Evolutionary conservation across 331 rosid genomes (phyloP).

Genomic region (Quercus lobata): DNA sequence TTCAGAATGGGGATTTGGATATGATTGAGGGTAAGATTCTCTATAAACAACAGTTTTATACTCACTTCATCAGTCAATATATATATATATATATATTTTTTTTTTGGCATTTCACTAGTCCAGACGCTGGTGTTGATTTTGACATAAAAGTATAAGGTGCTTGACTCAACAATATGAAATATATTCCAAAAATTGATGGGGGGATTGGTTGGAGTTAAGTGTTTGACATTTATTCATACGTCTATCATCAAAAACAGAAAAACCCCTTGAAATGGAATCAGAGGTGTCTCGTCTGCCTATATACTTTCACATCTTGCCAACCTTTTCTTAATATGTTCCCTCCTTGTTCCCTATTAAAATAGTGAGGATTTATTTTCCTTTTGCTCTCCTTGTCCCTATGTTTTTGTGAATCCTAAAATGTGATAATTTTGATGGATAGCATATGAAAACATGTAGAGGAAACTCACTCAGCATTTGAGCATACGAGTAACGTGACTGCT

Average conservation of each 20-base stretch:
- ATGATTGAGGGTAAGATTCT: conserved; percentile 53
- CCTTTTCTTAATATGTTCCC: background rate
- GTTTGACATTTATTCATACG: too few relatives aligned
- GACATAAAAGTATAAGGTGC: too few relatives aligned
- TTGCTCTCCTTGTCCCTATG: background rate
- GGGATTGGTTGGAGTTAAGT: too few relatives aligned
- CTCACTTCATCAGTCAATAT: conserved; percentile 2
- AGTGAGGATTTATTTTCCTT: background rate
- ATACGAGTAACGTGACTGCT: background rate
- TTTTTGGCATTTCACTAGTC: too few relatives aligned
- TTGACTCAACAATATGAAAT: too few relatives aligned
- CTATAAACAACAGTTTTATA: background rate
- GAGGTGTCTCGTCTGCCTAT: background rate
- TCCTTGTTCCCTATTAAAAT: background rate
- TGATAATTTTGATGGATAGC: background rate
- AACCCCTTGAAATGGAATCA: background rate
- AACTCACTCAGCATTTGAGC: background rate
- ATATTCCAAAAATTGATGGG: too few relatives aligned
- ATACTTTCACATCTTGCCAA: background rate
- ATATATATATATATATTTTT: too few relatives aligned
- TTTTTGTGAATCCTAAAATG: background rate
- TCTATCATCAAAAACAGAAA: too few relatives aligned
- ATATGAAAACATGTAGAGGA: too few relatives aligned
- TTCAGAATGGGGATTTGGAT: conserved; percentile 77
- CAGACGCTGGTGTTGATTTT: too few relatives aligned